Evolutionary conservation across 2,329 filamentous ascomycete genomes (phyloP).

Genomic region (Pyricularia sp.): DNA sequence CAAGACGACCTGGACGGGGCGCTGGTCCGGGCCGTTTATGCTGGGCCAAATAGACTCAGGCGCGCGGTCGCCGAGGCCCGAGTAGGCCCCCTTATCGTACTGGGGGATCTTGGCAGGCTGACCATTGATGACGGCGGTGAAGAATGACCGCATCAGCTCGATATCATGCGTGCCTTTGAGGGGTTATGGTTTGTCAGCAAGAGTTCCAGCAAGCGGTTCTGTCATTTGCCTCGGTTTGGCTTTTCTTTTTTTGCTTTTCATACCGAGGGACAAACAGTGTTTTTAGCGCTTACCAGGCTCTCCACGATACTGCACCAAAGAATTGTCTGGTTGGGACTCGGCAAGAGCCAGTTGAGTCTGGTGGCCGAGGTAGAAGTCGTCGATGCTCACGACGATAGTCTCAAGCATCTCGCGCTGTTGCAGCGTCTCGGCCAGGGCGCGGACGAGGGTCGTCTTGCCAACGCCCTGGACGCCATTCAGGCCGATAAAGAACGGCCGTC

Average conservation of each 20-base stretch:
- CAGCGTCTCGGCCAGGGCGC: slow-evolving; percentile 53
- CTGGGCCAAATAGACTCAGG: slow-evolving; percentile 51
- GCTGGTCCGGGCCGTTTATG: slow-evolving; percentile 41
- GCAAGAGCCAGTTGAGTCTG: slow-evolving; percentile 58
- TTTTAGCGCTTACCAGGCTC: slow-evolving; percentile 53
- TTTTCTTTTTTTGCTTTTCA: too few species aligned
- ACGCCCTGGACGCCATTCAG: slow-evolving; percentile 88
- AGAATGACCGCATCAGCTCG: slow-evolving; percentile 50
- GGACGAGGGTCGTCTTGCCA: slow-evolving; percentile 84
- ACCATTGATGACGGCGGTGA: slow-evolving; percentile 45
- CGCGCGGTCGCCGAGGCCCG: slow-evolving; percentile 67
- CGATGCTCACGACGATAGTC: slow-evolving; percentile 70
- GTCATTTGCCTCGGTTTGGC: too few species aligned
- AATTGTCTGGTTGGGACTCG: slow-evolving; percentile 56
- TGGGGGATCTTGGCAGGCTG: slow-evolving; percentile 51
- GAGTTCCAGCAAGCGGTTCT: background rate
- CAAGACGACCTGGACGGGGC: slow-evolving; percentile 55
- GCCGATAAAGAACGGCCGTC: slow-evolving; percentile 71
- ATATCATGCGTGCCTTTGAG: slow-evolving; percentile 58
- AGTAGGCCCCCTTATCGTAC: slow-evolving; percentile 77
- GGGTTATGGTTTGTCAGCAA: background rate
- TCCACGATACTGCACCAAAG: slow-evolving; percentile 70
- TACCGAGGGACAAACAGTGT: background rate
- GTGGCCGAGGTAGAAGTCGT: slow-evolving; percentile 81
- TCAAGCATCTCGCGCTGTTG: slow-evolving; percentile 45